Evolutionary conservation across 768 basidiomycete species (phyloP).

Genomic region (Ramaria sp.): DNA sequence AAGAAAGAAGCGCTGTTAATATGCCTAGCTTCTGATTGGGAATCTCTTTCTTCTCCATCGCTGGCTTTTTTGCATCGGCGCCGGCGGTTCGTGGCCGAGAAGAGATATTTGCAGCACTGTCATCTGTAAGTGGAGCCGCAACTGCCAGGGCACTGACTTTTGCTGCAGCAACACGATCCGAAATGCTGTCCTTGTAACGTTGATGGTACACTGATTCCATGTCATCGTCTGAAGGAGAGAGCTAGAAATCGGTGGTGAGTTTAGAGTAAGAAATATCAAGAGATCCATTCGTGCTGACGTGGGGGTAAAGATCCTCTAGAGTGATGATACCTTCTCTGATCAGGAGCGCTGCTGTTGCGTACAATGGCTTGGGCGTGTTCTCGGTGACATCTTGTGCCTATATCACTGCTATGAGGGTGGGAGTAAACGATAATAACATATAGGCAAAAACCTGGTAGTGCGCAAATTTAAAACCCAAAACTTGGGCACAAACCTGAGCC

Average conservation of each 20-base stretch:
- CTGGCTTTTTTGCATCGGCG: slow-evolving; percentile 24
- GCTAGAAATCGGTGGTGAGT: slow-evolving; percentile 27
- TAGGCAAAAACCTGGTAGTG: slow-evolving; percentile 65
- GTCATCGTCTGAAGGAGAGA: slow-evolving; percentile 64
- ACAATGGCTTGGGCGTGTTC: slow-evolving; percentile 57
- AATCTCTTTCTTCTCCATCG: slow-evolving; percentile 29
- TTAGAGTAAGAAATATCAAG: background rate
- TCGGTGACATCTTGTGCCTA: slow-evolving; percentile 54
- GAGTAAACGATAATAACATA: background rate
- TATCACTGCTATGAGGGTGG: background rate
- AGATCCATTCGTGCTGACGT: slow-evolving; percentile 41
- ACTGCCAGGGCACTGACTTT: slow-evolving; percentile 71
- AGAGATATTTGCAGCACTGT: slow-evolving; percentile 31
- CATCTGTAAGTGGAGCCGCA: slow-evolving; percentile 63
- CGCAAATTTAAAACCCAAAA: slow-evolving; percentile 95
- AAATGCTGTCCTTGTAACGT: slow-evolving; percentile 54
- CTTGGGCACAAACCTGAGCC: slow-evolving; percentile 70
- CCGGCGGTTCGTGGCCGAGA: slow-evolving; percentile 30
- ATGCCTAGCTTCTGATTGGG: slow-evolving; percentile 77
- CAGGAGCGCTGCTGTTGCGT: slow-evolving; percentile 74
- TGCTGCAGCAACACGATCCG: slow-evolving; percentile 54
- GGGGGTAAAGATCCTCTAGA: slow-evolving; percentile 84
- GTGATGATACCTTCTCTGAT: slow-evolving; percentile 85
- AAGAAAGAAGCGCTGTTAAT: slow-evolving; percentile 65
- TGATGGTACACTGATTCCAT: slow-evolving; percentile 53